Evolutionary conservation across 2,329 filamentous ascomycete species (phyloP).

Genomic region (Ophiostoma angusticollis): DNA sequence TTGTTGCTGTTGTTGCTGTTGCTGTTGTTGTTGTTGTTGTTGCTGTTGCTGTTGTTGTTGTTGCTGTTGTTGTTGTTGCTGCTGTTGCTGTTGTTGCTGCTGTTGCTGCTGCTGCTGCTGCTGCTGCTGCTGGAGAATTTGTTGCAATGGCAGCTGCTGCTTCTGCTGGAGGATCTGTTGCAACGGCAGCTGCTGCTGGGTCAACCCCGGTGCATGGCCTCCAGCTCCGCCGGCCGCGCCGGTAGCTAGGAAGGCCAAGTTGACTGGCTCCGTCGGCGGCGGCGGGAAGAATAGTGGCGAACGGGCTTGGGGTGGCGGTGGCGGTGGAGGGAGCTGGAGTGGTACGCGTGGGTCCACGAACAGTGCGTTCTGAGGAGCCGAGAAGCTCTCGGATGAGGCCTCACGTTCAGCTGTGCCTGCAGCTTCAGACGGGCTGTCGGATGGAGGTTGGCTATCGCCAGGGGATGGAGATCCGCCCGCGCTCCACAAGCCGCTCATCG

Average conservation of each 20-base stretch:
- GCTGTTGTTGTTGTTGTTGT: neutral
- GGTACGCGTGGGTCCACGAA: too few species aligned
- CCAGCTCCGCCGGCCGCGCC: neutral
- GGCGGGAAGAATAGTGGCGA: neutral
- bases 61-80: neutral
- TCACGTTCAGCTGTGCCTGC: too few species aligned
- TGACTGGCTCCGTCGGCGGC: constrained; percentile 1
- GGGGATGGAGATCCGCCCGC: too few species aligned
- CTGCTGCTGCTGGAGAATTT: constrained; percentile 2
- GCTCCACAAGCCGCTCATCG: too few species aligned
- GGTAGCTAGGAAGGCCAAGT: neutral
- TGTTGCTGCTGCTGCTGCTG: neutral
- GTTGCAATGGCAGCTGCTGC: neutral
- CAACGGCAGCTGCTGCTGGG: neutral
- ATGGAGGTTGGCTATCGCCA: too few species aligned
- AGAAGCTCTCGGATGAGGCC: too few species aligned
- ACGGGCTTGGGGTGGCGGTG: too few species aligned
- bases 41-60: neutral
- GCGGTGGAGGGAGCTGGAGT: too few species aligned
- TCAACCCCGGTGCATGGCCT: neutral
- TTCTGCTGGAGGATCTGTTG: neutral
- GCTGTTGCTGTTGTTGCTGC: constrained; percentile 1
- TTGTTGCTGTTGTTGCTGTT: constrained; percentile 5
- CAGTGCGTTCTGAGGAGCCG: too few species aligned
- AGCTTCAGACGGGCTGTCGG: too few species aligned